These are phyloP conservation scores for Barnettozyma vustinii DNA, from an alignment of 805 yeast genomes.

Conservation along the genomic window DNA sequence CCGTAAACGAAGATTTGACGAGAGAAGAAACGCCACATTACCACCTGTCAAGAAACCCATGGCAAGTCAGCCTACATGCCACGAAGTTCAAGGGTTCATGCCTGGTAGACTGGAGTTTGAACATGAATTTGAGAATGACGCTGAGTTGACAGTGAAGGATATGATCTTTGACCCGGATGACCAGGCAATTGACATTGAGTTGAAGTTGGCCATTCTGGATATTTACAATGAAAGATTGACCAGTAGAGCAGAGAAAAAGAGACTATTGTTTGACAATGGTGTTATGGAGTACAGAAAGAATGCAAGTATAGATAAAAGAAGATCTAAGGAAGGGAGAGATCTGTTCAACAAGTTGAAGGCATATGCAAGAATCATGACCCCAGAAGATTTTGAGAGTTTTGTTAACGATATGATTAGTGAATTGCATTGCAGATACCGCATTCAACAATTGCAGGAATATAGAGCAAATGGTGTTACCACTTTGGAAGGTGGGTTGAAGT, in stretches of 20 bases:
- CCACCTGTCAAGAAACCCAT: constrained; percentile 87
- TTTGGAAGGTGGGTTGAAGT: constrained; percentile 74
- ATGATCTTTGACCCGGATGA: constrained; percentile 96
- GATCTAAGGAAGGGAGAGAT: constrained; percentile 88
- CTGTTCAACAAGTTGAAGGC: constrained; percentile 70
- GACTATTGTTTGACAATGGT: constrained; percentile 69
- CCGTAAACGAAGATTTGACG: constrained; percentile 69
- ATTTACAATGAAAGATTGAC: constrained; percentile 88
- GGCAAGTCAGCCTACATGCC: constrained; percentile 93
- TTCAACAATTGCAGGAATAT: constrained; percentile 91
- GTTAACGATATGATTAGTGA: constrained; percentile 71
- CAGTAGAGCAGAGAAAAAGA: constrained; percentile 87
- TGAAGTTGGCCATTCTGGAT: constrained; percentile 80
- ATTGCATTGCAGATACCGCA: constrained; percentile 69
- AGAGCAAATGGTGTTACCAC: constrained; percentile 84
- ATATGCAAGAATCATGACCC: constrained; percentile 72
- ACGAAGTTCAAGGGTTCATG: constrained; percentile 96
- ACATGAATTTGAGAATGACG: constrained; percentile 94
- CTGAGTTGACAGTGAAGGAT: constrained; percentile 89
- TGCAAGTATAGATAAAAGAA: constrained; percentile 75
- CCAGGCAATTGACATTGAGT: constrained; percentile 78
- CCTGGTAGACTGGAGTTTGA: constrained; percentile 98
- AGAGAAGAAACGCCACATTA: constrained; percentile 62
- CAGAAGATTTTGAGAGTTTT: constrained; percentile 74
- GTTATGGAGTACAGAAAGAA: constrained; percentile 81